phyloP scores from a whole-genome alignment of 2,329 filamentous ascomycete genomes.

The Arthroderma sp. region DNA sequence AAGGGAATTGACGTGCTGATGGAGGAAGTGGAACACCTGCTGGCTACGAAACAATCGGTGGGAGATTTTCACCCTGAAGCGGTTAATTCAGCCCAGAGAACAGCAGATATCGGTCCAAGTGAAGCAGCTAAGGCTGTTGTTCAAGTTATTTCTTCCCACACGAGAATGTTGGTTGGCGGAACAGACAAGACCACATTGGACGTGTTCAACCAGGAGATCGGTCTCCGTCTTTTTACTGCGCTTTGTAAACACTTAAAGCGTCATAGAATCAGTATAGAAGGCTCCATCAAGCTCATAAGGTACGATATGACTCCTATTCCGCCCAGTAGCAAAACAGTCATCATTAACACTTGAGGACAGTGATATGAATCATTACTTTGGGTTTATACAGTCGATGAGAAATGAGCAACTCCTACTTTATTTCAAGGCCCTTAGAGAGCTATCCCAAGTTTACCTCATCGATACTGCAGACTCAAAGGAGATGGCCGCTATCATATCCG shows the following conservation, averaged over 20 bases:
- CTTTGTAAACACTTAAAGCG: conserved; percentile 97
- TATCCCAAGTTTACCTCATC: conserved; percentile 92
- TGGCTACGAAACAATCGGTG: conserved; percentile 71
- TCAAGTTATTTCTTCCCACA: conserved; percentile 76
- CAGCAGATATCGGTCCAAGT: conserved; percentile 51
- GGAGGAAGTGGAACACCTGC: conserved; percentile 94
- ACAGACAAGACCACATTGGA: conserved; percentile 98
- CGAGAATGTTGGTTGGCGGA: conserved; percentile 81
- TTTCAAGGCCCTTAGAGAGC: conserved; percentile 79
- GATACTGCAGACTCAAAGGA: conserved; percentile 80
- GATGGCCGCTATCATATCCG: conserved; percentile 87
- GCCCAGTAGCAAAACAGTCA: background rate
- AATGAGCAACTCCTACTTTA: conserved; percentile 80
- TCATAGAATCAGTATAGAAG: conserved; percentile 79
- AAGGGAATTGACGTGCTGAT: conserved; percentile 97
- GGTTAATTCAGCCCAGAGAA: conserved; percentile 25
- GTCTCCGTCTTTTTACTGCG: conserved; percentile 77
- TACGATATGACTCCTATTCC: conserved; percentile 19
- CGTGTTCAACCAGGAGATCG: conserved; percentile 96
- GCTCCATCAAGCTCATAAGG: conserved; percentile 79
- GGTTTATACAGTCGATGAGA: conserved; percentile 66
- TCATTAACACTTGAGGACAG: conserved; percentile 32
- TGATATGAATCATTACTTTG: conserved; percentile 89
- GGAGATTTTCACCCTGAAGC: conserved; percentile 75
- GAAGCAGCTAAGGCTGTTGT: conserved; percentile 68